A percentile compares a stretch with the other conserved stretches of the same genome.
Conservation (phyloP, 2,329 filamentous ascomycete genomes). For the Penicillium brevicompactum region DNA sequence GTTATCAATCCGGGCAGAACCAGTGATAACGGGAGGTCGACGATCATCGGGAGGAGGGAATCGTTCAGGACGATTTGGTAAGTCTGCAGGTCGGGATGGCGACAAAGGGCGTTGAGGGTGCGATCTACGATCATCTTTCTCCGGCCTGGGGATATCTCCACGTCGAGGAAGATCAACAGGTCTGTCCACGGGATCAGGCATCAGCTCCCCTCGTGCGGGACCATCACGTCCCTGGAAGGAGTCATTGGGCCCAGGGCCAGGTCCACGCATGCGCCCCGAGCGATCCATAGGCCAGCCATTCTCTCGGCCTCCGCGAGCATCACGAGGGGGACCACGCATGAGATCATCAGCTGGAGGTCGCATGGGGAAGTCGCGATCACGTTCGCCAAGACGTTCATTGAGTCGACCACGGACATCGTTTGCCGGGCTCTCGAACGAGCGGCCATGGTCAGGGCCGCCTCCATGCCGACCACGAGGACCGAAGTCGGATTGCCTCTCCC, state of each 20-base stretch:
- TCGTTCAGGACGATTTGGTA: constrained; percentile 40
- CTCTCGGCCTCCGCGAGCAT: constrained; percentile 37
- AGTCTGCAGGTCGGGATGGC: constrained; percentile 29
- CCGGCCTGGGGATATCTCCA: constrained; percentile 29
- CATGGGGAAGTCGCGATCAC: constrained; percentile 38
- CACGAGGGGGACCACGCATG: constrained; percentile 39
- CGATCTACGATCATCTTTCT: constrained; percentile 37
- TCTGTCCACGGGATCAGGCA: constrained; percentile 36
- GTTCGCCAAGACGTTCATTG: constrained; percentile 37
- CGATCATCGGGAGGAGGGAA: constrained; percentile 38
- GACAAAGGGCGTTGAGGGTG: constrained; percentile 28
- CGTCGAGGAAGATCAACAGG: constrained; percentile 31
- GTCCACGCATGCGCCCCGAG: constrained; percentile 34
- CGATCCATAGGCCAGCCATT: constrained; percentile 41
- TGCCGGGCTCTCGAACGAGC: constrained; percentile 38
- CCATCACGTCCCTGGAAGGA: constrained; percentile 30
- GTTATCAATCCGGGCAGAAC: constrained; percentile 42
- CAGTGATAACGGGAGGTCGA: constrained; percentile 30
- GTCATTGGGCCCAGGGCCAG: constrained; percentile 29
- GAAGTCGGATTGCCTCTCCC: constrained; percentile 42
- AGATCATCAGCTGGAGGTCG: constrained; percentile 42
- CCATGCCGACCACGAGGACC: constrained; percentile 38
- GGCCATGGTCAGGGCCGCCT: constrained; percentile 38
- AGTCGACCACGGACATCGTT: constrained; percentile 33
- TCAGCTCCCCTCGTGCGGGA: constrained; percentile 38